Conservation (phyloP, 2,329 filamentous ascomycete species). For the Colletotrichum zoysiae region DNA sequence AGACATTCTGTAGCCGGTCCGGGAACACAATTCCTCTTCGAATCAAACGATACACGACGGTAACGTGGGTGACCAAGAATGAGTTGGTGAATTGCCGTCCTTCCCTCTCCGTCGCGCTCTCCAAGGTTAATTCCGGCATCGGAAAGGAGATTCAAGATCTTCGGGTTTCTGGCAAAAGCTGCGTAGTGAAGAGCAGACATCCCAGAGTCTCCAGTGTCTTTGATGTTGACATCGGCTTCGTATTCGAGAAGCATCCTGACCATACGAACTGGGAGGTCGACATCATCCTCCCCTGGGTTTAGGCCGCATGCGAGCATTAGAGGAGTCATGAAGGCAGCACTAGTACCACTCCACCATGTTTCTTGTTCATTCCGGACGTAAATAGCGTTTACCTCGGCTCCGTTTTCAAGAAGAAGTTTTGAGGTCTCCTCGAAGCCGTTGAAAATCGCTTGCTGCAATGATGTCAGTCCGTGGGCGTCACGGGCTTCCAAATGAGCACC, state of each 20-base stretch:
- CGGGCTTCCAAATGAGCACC: neutral
- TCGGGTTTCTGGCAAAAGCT: too few relatives aligned
- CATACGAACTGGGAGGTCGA: neutral
- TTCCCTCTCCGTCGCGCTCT: neutral
- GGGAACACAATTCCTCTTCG: neutral
- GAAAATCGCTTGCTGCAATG: neutral
- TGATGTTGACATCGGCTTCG: neutral
- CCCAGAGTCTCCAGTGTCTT: neutral
- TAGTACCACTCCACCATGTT: neutral
- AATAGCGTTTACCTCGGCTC: neutral
- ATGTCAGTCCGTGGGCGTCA: neutral
- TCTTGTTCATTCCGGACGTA: accelerated
- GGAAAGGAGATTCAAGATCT: neutral
- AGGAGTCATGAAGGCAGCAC: neutral
- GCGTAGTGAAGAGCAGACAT: neutral
- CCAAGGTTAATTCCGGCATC: neutral
- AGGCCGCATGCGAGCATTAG: neutral
- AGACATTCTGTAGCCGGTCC: neutral
- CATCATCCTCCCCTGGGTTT: neutral
- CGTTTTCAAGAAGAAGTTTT: neutral
- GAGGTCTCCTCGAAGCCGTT: neutral
- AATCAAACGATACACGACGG: neutral
- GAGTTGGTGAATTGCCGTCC: neutral
- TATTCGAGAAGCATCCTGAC: neutral
- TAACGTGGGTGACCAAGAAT: accelerated